phyloP scores from a whole-genome alignment of 2,329 filamentous ascomycete genomes.

The Xylariales sp. region DNA sequence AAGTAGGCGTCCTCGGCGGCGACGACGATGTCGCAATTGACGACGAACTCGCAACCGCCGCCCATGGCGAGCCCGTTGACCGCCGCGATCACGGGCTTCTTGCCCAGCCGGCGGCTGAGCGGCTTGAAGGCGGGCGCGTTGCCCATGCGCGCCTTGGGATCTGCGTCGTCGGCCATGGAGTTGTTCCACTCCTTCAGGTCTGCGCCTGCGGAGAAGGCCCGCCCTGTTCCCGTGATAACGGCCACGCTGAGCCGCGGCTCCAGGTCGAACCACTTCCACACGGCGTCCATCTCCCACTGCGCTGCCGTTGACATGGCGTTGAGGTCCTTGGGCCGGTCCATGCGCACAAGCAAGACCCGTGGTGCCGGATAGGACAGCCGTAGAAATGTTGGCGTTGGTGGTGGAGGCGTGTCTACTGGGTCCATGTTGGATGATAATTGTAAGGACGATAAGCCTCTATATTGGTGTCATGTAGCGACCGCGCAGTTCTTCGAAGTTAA shows the following conservation, averaged over 20 bases:
- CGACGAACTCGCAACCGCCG: constrained; percentile 57
- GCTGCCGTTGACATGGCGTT: constrained; percentile 36
- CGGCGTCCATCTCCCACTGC: constrained; percentile 34
- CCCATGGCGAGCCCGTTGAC: constrained; percentile 59
- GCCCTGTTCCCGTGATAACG: constrained; percentile 20
- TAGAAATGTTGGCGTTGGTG: constrained; percentile 26
- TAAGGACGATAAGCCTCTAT: too few relatives aligned
- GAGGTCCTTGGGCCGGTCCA: constrained; percentile 32
- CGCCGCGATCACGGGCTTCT: constrained; percentile 60
- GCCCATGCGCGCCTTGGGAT: constrained; percentile 16
- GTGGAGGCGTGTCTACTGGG: constrained; percentile 26
- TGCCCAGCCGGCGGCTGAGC: constrained; percentile 46
- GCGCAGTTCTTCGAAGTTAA: too few relatives aligned
- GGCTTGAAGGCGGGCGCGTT: constrained; percentile 21
- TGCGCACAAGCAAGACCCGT: constrained; percentile 33
- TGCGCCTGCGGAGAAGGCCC: constrained; percentile 19
- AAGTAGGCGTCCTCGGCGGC: constrained; percentile 49
- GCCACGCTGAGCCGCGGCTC: constrained; percentile 19
- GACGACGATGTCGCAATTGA: constrained; percentile 55
- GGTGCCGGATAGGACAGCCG: constrained; percentile 34
- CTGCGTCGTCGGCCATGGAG: constrained; percentile 19
- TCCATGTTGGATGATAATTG: constrained; percentile 12
- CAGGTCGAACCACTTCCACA: constrained; percentile 26
- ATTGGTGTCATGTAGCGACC: too few relatives aligned
- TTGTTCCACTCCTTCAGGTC: constrained; percentile 21